A percentile compares a stretch with the other conserved stretches of the same genome.
Evolutionary conservation across 495 filamentous ascomycete species (phyloP).

Genomic region (Penicillium cosmopolitanum): DNA sequence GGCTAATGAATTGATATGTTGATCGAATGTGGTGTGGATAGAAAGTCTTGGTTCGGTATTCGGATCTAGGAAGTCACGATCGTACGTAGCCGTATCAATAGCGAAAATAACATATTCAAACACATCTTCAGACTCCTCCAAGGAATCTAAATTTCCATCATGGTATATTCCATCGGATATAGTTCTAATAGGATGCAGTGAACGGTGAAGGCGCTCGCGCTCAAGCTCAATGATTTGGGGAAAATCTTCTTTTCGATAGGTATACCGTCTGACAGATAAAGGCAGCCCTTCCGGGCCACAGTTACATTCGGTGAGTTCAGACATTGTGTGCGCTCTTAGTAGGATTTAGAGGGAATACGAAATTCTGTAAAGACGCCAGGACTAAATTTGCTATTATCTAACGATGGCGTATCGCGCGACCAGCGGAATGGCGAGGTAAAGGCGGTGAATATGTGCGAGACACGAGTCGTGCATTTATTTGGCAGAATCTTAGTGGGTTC

Average conservation of each 20-base stretch:
- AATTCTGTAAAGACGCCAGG: not conserved
- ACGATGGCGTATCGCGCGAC: not conserved
- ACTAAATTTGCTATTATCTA: constrained; percentile 3
- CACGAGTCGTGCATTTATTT: too few species aligned
- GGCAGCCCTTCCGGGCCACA: constrained; percentile 10
- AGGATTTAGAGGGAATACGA: not conserved
- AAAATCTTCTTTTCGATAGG: constrained; percentile 9
- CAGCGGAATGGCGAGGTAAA: too few species aligned
- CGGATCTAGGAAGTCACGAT: constrained; percentile 9
- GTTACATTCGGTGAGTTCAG: not conserved
- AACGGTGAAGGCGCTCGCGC: constrained; percentile 10
- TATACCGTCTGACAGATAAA: constrained; percentile 12
- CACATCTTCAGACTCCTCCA: constrained; percentile 6
- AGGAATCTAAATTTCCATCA: constrained; percentile 1
- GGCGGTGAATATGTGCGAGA: too few species aligned
- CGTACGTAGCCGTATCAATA: constrained; percentile 7
- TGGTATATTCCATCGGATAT: not conserved
- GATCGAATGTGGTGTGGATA: constrained; percentile 8
- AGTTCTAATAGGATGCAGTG: constrained; percentile 7
- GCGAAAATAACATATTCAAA: constrained; percentile 12
- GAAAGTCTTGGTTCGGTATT: constrained; percentile 7
- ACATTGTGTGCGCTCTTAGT: not conserved
- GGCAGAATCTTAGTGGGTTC: too few species aligned
- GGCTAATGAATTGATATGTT: constrained; percentile 4
- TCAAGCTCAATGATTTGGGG: constrained; percentile 7